Evolutionary conservation across 2,329 filamentous ascomycete species (phyloP), one percentile per base, ranked within the genome.

Genomic region (Microsporum audouinii): DNA sequence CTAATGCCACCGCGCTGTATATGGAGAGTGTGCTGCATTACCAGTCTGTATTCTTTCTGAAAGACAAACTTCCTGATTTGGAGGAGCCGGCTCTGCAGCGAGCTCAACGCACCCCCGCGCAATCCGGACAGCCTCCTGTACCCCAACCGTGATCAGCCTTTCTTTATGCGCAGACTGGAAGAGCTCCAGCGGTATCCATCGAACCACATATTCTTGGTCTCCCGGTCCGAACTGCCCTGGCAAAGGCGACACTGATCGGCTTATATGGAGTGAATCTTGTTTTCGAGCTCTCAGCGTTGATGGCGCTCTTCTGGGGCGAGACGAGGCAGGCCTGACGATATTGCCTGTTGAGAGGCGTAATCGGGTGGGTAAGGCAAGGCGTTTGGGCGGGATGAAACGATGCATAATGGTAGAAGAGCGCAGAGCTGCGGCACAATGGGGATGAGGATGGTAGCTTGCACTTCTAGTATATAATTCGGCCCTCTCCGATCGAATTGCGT

Each of bases 361-460:
- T 34, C n/a, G 51, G 51, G 33, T 55, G 51, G 31, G 31, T 55
- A 55, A 55, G 51, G 51, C 51, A 36, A 55, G 51, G 33, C 31
- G 51, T 55, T n/a, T 34, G 31, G 14, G 2, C 33, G n/a, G 31
- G 14, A 36, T 23, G 31, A 36, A 55, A 55, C 33, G 51, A 36
- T 55, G 51, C 51, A 55, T 55, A 17, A 36, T 55, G 14, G 51
- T n/a, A 6, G 27, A n/a, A 55, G 23, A 36, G 12, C 31, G 2
- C n/a, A 17, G 51, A 55, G 31, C 33, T n/a, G 17, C 6, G 23
- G 33, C 51, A 55, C 36, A 12, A 55, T n/a, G 51, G 8, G 23
- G 33, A 38, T 31, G 51, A 17, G 12, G 17, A 29, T 45, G 43
- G 17, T 17, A 47, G 45, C 45, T 29, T 10, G 23, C 23, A 23